phyloP scores from a whole-genome alignment of 169 alveolate species.

The Plasmodium gallinaceum region DNA sequence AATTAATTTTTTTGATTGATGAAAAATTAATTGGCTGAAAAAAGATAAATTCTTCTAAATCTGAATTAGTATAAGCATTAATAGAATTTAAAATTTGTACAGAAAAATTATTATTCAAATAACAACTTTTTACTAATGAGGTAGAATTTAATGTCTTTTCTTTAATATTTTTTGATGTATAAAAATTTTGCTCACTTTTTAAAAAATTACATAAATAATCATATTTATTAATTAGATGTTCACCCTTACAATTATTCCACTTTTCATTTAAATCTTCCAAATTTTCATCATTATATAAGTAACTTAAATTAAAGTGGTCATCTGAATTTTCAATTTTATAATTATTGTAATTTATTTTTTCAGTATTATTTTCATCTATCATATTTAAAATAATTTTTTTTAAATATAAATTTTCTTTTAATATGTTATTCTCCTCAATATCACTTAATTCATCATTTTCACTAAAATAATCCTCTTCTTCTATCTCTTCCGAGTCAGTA shows the following conservation, averaged over 20 bases:
- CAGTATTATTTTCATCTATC: slow-evolving; percentile 43
- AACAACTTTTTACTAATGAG: slow-evolving; percentile 12
- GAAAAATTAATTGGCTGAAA: slow-evolving; percentile 33
- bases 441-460: slow-evolving; percentile 47
- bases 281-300: slow-evolving; percentile 21
- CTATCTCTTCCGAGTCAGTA: neutral
- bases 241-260: slow-evolving; percentile 43
- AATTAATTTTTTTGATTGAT: slow-evolving; percentile 15
- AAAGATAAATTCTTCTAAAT: slow-evolving; percentile 30
- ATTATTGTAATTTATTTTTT: slow-evolving; percentile 18
- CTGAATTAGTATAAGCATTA: slow-evolving; percentile 31
- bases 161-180: neutral
- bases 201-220: slow-evolving; percentile 1
- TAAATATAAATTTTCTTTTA: slow-evolving; percentile 34
- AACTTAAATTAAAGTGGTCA: neutral
- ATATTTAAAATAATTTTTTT: slow-evolving; percentile 16
- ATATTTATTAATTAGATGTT: slow-evolving; percentile 9
- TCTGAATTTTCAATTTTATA: slow-evolving; percentile 5
- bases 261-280: slow-evolving; percentile 13
- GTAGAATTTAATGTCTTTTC: slow-evolving; percentile 16
- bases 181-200: slow-evolving; percentile 1
- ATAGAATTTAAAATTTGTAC: slow-evolving; percentile 11
- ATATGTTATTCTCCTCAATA: slow-evolving; percentile 23
- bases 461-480: slow-evolving; percentile 26
- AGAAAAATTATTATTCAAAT: slow-evolving; percentile 27